Percentiles rank a stretch among this genome's conserved stretches.
Conservation (phyloP, 352 stramenopile species). For the Globisporangium recalcitrans region DNA sequence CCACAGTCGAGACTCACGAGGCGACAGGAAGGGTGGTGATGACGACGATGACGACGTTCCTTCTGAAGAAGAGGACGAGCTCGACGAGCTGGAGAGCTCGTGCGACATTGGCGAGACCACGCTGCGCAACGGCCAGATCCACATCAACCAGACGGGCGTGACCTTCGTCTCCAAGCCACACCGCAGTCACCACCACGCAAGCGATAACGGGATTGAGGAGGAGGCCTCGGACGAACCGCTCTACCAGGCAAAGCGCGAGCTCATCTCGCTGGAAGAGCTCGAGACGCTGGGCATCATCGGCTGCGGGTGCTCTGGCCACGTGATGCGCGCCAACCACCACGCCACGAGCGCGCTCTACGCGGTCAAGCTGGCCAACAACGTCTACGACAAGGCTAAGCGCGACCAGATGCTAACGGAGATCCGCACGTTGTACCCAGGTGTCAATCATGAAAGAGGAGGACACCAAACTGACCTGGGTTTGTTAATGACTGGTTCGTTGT, state of each 20-base stretch:
- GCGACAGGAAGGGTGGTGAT: conserved; percentile 11
- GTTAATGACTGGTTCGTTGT: not conserved
- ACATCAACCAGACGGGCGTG: conserved; percentile 63
- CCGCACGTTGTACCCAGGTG: conserved; percentile 65
- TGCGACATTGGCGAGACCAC: conserved; percentile 75
- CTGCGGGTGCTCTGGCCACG: conserved; percentile 57
- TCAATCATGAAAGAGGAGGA: no score
- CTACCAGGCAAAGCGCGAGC: conserved; percentile 10
- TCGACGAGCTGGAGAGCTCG: conserved; percentile 52
- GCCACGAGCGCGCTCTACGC: conserved; percentile 38
- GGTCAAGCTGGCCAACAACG: conserved; percentile 70
- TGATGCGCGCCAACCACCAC: conserved; percentile 48
- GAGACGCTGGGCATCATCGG: conserved; percentile 48
- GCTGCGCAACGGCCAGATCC: conserved; percentile 53
- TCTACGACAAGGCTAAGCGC: conserved; percentile 71
- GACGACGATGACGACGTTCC: conserved; percentile 2
- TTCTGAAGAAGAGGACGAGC: conserved; percentile 23
- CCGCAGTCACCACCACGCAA: not conserved
- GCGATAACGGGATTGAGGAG: conserved; percentile 16
- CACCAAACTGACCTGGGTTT: not conserved
- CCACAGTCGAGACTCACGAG: not conserved
- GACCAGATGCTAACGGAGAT: conserved; percentile 79
- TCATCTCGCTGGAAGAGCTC: conserved; percentile 49
- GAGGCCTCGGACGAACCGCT: conserved; percentile 13
- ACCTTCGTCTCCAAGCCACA: conserved; percentile 31